Base-by-base conservation (phyloP, 345 rosid genomes). In the Arabidopsis suecica region DNA sequence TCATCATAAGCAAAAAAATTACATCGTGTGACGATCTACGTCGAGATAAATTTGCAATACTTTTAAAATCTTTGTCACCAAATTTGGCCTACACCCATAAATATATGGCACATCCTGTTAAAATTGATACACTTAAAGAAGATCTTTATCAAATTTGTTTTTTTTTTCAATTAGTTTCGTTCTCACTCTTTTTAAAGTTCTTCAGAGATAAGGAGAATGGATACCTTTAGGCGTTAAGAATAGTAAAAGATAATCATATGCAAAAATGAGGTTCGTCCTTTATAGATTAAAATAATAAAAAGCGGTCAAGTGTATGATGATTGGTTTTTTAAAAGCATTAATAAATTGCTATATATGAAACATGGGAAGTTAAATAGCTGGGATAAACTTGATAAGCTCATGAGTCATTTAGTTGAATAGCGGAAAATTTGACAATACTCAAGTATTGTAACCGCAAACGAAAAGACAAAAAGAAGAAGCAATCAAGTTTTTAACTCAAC, bases 211-310 rank as follows among this genome's bases (percentile, higher is more conserved):
- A 61, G 34, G 38, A 60, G 64, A 68, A 75, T 61, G 74, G 67
- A 67, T 13, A 61, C 69, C 67, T 75, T 68, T 75, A 74, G 66
- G 78, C 74, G 68, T 76, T 58, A 67, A 28, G 54, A 59, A 67
- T 61, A 67, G 79, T 67, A 32, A 57, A 59, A 7, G 49, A 42
- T 69, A 64, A 76, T 76, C 75, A 69, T 54, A 36, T 69, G 56
- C 65, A 61, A 44, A 76, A 61, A 62, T 70, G 45, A 13, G 44
- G 9, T 16, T 76, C 58, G 47, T 36, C 74, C 70, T 69, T 76
- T 25, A 45, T 76, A 40, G 58, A 41, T 51, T 37, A 49, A 7
- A 48, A 18, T 25, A 58, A 45, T 0, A 57, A 10, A 36, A 72
- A 55, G 61, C 2, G 65, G 74, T 76, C 79, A 76, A 69, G 64